Evolutionary conservation across 441 rosid species (phyloP).

Genomic region (Pelargonium citronellum): DNA sequence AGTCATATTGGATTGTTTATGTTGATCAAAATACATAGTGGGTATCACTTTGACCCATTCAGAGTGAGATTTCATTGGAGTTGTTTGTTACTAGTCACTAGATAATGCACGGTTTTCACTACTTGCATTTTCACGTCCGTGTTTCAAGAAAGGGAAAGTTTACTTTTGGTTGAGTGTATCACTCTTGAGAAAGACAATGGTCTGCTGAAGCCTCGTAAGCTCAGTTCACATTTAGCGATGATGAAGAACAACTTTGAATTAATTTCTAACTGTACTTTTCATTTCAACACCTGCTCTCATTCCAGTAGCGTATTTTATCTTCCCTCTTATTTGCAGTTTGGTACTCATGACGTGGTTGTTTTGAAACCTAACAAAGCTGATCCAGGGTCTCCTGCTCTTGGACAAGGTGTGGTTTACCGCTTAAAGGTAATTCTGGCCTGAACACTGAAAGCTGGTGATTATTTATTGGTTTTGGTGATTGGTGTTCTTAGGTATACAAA

Average conservation of each 20-base stretch:
- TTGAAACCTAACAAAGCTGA: slow-evolving; percentile 81
- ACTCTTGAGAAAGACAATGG: neutral
- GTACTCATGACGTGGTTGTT: slow-evolving; percentile 88
- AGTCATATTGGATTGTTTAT: neutral
- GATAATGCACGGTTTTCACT: neutral
- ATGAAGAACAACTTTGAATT: neutral
- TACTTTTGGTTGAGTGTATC: neutral
- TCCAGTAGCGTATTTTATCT: neutral
- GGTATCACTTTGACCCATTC: neutral
- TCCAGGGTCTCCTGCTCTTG: slow-evolving; percentile 76
- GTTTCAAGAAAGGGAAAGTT: neutral
- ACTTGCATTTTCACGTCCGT: neutral
- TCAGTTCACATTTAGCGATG: slow-evolving; percentile 6
- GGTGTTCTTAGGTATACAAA: slow-evolving; percentile 11
- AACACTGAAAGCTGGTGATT: neutral
- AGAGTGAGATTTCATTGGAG: neutral
- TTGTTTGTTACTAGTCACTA: neutral
- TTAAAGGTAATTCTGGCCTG: slow-evolving; percentile 48
- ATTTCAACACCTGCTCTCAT: neutral
- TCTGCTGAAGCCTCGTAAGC: slow-evolving; percentile 9
- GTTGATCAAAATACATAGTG: neutral
- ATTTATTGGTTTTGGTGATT: slow-evolving; percentile 10
- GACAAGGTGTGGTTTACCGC: slow-evolving; percentile 93
- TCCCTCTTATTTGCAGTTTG: slow-evolving; percentile 42
- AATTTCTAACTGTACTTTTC: slow-evolving; percentile 3